Evolutionary conservation across 1,284 basidiomycete genomes (phyloP).

Genomic region (Papiliotrema terrestris): DNA sequence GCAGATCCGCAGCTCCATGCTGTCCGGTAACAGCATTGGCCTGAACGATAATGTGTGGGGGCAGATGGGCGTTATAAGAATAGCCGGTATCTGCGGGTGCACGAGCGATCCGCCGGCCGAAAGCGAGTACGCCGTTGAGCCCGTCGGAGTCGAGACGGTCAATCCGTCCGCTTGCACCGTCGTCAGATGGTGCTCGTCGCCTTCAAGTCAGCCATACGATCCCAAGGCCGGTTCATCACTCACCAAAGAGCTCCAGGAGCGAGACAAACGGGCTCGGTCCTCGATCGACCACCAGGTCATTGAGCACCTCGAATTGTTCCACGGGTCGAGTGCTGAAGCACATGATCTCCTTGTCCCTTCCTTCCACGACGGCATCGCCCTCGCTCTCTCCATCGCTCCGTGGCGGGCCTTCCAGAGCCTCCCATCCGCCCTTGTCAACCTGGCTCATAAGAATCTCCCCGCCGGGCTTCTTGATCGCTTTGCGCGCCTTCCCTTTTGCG

Average conservation of each 20-base stretch:
- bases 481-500: constrained; percentile 57
- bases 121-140: constrained; percentile 97
- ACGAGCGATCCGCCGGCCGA: constrained; percentile 97
- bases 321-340: constrained; percentile 93
- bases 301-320: constrained; percentile 96
- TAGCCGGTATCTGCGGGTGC: constrained; percentile 94
- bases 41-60: constrained; percentile 98
- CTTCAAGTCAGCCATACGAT: constrained; percentile 50
- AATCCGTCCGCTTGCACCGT: constrained; percentile 98
- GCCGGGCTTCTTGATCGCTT: constrained; percentile 83
- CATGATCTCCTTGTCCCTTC: constrained; percentile 93
- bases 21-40: constrained; percentile 96
- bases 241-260: constrained; percentile 91
- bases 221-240: constrained; percentile 34
- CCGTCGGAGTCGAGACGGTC: constrained; percentile 93
- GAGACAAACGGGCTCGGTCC: constrained; percentile 98
- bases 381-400: constrained; percentile 43
- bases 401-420: constrained; percentile 73
- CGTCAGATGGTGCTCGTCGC: constrained; percentile 98
- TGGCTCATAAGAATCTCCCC: constrained; percentile 94
- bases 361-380: constrained; percentile 5
- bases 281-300: constrained; percentile 96
- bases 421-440: constrained; percentile 84
- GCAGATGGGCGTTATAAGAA: constrained; percentile 96
- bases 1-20: constrained; percentile 96